Percentiles rank a stretch among this genome's conserved stretches.
Evolutionary conservation across 768 basidiomycete species (phyloP).

Genomic region (Candolleomyces aberdarensis): DNA sequence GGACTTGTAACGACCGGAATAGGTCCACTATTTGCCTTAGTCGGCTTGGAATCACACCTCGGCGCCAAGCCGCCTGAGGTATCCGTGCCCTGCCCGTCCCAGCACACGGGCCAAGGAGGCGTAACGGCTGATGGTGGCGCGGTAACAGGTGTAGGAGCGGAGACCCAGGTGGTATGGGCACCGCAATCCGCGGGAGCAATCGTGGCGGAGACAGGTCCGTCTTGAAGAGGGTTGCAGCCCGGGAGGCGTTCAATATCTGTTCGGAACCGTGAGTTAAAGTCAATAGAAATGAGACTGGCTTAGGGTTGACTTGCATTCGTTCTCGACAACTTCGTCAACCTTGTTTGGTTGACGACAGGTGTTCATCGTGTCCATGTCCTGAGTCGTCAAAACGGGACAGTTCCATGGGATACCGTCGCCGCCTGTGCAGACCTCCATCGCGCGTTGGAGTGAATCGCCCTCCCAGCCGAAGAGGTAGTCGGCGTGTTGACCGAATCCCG

Average conservation of each 20-base stretch:
- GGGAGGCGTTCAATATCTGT: slow-evolving; percentile 4
- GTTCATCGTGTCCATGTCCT: slow-evolving; percentile 11
- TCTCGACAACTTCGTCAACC: slow-evolving; percentile 7
- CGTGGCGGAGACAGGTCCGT: slow-evolving; percentile 4
- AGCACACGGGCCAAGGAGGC: slow-evolving; percentile 9
- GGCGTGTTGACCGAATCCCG: slow-evolving; percentile 10
- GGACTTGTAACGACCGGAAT: too few relatives aligned
- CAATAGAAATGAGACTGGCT: background rate
- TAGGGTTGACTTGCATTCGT: slow-evolving; percentile 1
- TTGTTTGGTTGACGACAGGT: slow-evolving; percentile 6
- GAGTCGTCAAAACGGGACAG: slow-evolving; percentile 9
- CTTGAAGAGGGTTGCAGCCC: slow-evolving; percentile 9
- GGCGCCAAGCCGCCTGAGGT: slow-evolving; percentile 3
- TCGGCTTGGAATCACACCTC: slow-evolving; percentile 5
- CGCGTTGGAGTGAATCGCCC: slow-evolving; percentile 10
- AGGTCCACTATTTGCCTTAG: background rate
- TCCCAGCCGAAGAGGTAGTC: slow-evolving; percentile 13
- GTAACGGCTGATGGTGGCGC: background rate
- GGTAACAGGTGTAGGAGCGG: slow-evolving; percentile 4
- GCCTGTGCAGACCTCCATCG: slow-evolving; percentile 9
- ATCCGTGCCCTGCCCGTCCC: slow-evolving; percentile 3
- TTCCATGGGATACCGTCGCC: slow-evolving; percentile 8
- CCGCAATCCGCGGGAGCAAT: background rate
- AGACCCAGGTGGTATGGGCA: slow-evolving; percentile 1
- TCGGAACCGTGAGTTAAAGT: background rate